Percentiles rank a stretch among this genome's conserved stretches.
These are phyloP conservation scores for Epichloe sibirici DNA, from an alignment of 2,329 filamentous ascomycete species.

Conservation along the genomic window DNA sequence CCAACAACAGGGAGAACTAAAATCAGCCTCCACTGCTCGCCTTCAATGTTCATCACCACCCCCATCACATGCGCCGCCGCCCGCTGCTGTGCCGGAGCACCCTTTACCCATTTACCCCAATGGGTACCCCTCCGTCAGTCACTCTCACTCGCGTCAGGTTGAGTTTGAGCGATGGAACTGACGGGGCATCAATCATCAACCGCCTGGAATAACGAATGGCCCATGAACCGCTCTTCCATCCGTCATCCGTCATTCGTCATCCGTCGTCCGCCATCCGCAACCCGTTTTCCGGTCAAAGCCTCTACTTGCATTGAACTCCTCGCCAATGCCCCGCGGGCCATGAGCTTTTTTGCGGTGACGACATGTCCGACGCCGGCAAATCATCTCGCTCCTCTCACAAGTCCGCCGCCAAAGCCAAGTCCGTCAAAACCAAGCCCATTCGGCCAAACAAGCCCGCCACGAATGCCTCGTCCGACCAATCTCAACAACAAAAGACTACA, in stretches of 20 bases:
- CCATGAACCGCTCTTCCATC: neutral
- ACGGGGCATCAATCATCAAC: neutral
- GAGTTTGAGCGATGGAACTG: neutral
- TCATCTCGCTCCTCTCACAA: conserved; percentile 15
- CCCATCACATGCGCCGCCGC: too few relatives aligned
- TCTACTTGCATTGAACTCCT: neutral
- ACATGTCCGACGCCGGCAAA: conserved; percentile 32
- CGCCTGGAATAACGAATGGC: neutral
- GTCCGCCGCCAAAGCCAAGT: conserved; percentile 10
- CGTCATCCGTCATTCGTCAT: neutral
- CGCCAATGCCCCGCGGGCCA: conserved; percentile 11
- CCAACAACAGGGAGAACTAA: too few relatives aligned
- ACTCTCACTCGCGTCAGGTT: too few relatives aligned
- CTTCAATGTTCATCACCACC: too few relatives aligned
- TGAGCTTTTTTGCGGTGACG: conserved; percentile 17
- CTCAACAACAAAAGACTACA: conserved; percentile 4
- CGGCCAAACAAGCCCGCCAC: conserved; percentile 10
- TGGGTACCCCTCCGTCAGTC: too few relatives aligned
- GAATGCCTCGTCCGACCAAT: conserved; percentile 11
- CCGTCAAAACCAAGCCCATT: conserved; percentile 18
- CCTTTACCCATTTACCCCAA: too few relatives aligned
- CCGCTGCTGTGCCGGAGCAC: too few relatives aligned
- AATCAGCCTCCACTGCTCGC: too few relatives aligned
- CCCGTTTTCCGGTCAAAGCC: neutral
- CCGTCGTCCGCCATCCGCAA: neutral